Percentiles rank a stretch among this genome's conserved stretches.
phyloP scores from a whole-genome alignment of 2,329 filamentous ascomycete genomes.

The Colletotrichum sansevieriae region DNA sequence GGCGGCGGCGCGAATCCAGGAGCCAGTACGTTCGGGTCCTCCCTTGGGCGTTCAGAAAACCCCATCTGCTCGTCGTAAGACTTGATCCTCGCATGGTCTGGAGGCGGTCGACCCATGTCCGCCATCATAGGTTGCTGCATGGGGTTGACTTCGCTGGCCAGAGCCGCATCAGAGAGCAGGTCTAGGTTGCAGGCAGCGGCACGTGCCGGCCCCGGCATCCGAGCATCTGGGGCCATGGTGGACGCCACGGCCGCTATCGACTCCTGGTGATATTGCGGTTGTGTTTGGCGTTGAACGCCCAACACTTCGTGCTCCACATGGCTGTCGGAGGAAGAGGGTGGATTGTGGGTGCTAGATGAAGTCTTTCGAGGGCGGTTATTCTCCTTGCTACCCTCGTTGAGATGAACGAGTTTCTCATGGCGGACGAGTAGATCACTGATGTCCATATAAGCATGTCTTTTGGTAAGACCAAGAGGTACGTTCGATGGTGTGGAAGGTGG shows the following conservation, averaged over 20 bases:
- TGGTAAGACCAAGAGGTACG: slow-evolving; percentile 28
- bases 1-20: slow-evolving; percentile 56
- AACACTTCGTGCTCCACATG: slow-evolving; percentile 62
- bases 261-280: slow-evolving; percentile 57
- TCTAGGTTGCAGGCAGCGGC: slow-evolving; percentile 68
- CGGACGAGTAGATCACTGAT: slow-evolving; percentile 74
- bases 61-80: slow-evolving; percentile 62
- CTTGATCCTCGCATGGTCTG: slow-evolving; percentile 60
- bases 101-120: slow-evolving; percentile 57
- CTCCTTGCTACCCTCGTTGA: slow-evolving; percentile 71
- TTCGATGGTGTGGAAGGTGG: slow-evolving; percentile 33
- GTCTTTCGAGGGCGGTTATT: slow-evolving; percentile 63
- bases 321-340: slow-evolving; percentile 61
- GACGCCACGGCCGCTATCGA: slow-evolving; percentile 54
- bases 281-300: slow-evolving; percentile 54
- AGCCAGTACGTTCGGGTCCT: slow-evolving; percentile 58
- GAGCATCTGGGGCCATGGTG: slow-evolving; percentile 61
- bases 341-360: slow-evolving; percentile 55
- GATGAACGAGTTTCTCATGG: slow-evolving; percentile 74
- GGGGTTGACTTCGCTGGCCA: slow-evolving; percentile 67
- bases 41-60: slow-evolving; percentile 63
- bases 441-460: slow-evolving; percentile 68
- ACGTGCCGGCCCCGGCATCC: slow-evolving; percentile 54
- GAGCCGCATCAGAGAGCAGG: slow-evolving; percentile 70
- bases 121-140: slow-evolving; percentile 63